Percentiles rank a stretch among this genome's conserved stretches.
These are phyloP conservation scores for Mycena belliarum DNA, from an alignment of 768 basidiomycete genomes.

Conservation along the genomic window DNA sequence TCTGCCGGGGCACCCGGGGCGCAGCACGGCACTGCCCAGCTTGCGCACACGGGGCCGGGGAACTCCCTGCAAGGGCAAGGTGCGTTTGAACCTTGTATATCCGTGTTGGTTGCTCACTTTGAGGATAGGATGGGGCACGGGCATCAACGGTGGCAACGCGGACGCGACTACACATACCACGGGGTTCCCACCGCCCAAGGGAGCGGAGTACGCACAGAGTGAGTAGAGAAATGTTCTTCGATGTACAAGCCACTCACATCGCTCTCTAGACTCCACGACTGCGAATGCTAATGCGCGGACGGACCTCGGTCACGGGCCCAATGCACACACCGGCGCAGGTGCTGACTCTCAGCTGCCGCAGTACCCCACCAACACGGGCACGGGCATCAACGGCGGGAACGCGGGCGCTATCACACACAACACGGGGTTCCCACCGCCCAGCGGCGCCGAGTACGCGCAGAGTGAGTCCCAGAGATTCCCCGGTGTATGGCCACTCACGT, in stretches of 20 bases:
- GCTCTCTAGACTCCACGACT: constrained; percentile 15
- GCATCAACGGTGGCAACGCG: constrained; percentile 18
- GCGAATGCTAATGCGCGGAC: no score
- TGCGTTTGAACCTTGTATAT: background rate
- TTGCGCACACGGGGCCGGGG: background rate
- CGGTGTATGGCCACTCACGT: no score
- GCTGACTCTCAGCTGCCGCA: no score
- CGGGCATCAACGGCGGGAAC: no score
- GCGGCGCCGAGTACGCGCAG: no score
- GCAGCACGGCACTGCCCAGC: background rate
- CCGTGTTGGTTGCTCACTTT: background rate
- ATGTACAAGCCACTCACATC: background rate
- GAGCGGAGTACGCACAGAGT: constrained; percentile 19
- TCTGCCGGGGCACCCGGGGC: no score
- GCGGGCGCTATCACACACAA: no score
- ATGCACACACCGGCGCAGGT: no score
- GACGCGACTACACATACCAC: constrained; percentile 11
- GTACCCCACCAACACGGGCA: no score
- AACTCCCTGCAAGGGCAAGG: constrained; percentile 20
- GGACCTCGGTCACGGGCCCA: no score
- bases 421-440: no score
- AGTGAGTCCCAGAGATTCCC: no score
- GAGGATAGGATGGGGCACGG: constrained; percentile 17
- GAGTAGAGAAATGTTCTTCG: background rate
- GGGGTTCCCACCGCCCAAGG: constrained; percentile 13